Percentiles rank a stretch among this genome's conserved stretches.
These are phyloP conservation scores for Leishmania mexicana DNA, from an alignment of 208 protist species.

Conservation along the genomic window DNA sequence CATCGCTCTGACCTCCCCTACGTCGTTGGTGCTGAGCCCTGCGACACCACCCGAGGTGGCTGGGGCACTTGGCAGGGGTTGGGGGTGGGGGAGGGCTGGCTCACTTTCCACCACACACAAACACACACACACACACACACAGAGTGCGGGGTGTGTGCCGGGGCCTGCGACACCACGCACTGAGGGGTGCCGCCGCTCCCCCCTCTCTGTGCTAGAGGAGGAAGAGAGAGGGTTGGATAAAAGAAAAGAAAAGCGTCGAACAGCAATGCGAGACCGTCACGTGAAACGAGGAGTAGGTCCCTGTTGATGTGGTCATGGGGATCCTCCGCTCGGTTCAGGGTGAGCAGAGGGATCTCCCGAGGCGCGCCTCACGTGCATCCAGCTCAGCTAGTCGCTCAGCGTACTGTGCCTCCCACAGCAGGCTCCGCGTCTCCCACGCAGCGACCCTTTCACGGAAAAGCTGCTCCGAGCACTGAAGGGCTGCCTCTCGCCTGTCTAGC, in stretches of 20 bases:
- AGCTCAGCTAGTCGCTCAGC: constrained; percentile 6
- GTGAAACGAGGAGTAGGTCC: not conserved
- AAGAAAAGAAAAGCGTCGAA: not conserved
- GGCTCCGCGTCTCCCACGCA: constrained; percentile 17
- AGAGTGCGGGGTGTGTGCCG: too few relatives aligned
- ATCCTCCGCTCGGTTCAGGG: not conserved
- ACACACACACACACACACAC: not conserved
- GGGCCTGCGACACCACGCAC: not conserved
- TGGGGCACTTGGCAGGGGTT: not conserved
- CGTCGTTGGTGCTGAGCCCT: not conserved
- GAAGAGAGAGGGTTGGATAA: not conserved
- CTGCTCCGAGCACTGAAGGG: not conserved
- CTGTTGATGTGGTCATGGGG: not conserved
- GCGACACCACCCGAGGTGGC: not conserved
- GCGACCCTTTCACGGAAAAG: constrained; percentile 1
- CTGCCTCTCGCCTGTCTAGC: not conserved
- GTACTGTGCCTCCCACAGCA: constrained; percentile 16
- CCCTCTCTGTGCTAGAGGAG: too few relatives aligned
- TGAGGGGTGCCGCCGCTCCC: not conserved
- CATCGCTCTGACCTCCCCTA: not conserved
- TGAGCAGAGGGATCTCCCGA: not conserved
- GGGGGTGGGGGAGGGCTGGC: not conserved
- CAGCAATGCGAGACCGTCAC: not conserved
- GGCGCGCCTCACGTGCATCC: constrained; percentile 13
- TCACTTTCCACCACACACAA: not conserved